Evolutionary conservation across 192 early-diverging fungal species (phyloP), one percentile per base, ranked within the genome.

Genomic region (Lunasporangiospora selenospora): DNA sequence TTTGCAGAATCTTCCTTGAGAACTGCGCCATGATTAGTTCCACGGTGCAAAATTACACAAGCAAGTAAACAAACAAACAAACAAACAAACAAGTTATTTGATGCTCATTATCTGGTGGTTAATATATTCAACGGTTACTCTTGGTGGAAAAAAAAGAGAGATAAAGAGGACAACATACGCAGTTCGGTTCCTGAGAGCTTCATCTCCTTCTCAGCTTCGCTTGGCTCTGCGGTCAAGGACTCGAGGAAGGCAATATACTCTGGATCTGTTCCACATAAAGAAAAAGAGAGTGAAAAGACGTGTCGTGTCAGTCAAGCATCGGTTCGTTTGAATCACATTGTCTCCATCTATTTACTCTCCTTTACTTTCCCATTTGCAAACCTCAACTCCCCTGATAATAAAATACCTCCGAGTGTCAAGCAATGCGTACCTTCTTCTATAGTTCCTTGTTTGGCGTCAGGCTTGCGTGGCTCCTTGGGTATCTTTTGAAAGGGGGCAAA

Each of bases 401-500:
- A 57, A 42, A 57, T 32, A 21, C 26, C 15, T 39, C 48, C n/a
- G n/a, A n/a, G n/a, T n/a, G n/a, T 27, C 33, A 13, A 9, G 24
- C 26, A 6, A 23, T 7, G 40, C 3, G 18, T 80, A 90, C 89
- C 91, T 50, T 82, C 53, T 29, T 94, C 88, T 41, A 94, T 91
- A 0, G 92, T 93, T 37, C 88, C 90, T 78, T 89, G 86, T 37
- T 87, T 75, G n/a, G 84, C 45, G 53, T 94, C 90, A 0, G 69
- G 29, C 60, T 86, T 83, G 53, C 85, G 83, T 59, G 77, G 81
- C 29, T 85, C 86, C 41, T 85, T 88, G 19, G 92, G 88, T 26
- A 86, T 62, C 50, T 84, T 82, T 75, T 93, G 92, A 56, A 82
- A 94, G 27, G 88, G 87, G 7, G 91, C 89, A 69, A 94, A 90